Base-by-base conservation (phyloP, 1,284 basidiomycete genomes). In the Dichomitus squalens region DNA sequence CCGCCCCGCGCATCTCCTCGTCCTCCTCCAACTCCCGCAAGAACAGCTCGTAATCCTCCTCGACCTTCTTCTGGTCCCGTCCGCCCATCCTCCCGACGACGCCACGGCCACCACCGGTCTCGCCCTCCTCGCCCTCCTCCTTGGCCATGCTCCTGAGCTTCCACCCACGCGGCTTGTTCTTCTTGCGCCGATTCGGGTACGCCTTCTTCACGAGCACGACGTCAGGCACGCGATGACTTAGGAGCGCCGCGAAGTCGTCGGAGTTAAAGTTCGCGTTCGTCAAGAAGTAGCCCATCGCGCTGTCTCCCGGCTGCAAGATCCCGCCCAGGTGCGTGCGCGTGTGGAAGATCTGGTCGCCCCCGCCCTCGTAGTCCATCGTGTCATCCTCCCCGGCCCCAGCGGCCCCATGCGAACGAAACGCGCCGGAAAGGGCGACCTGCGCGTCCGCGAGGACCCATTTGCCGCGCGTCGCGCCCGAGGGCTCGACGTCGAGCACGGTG, bases 41-140 rank as follows among this genome's bases (percentile, higher is more conserved):
- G 86, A 99, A 99, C 61, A 94, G 68, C 77, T 98, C 96, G 73
- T 98, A 99, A 71, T 98, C 96, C 71, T 93, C 88, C 71, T 98
- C 95, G 60, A 98, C 93, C 78, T 95, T 95, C 78, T 86, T 91
- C 75, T 90, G 85, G 74, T 98, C 96, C 51, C 95, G 79, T 41
- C 95, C 95, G 38, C 95, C 95, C 78, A 92, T 83, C 50, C 95
- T 79, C 1, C 95, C 95, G 36, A 97, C 86, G 4, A 96, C 90
- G 60, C 95, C 95, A 46, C 92, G 82, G 16, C 86, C 92, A 60
- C 70, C 74, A 43, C 86, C 81, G 16, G 89, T 92, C 64, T 88
- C 85, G 43, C 88, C 92, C 48, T 90, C 89, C 70, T 92, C 90
- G 33, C 92, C 94, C 20, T 84, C 89, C 72, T 98, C 95, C 76